Base-by-base conservation (phyloP, 73 alveolate species). In the Paramecium pentaurelia region DNA sequence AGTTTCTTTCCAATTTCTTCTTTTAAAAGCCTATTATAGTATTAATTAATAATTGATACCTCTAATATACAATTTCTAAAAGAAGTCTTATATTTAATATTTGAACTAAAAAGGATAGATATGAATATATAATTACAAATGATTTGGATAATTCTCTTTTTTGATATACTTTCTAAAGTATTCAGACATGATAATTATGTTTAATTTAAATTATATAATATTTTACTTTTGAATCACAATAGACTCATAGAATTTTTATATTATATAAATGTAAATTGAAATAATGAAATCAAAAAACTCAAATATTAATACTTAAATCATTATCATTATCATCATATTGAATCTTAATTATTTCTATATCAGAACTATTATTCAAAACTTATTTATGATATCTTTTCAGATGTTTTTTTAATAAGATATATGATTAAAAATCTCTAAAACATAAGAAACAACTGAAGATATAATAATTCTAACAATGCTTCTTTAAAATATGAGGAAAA, bases 21-120 rank as follows among this genome's bases (percentile, higher is more conserved):
- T 88, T 89, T 97, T 97, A 47, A 97, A 93, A n/a, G 99, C 96
- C 88, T 75, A 59, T 37, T n/a, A 16, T 38, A 38, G 25, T 40
- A 12, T 38, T 4, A 38, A 8, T 70, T 2, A 5, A 18, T 2
- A 59, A 6, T 28, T 22, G 25, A 75, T 10, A 77, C 80, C 90
- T 98, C 99, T 60, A 96, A 94, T 45, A 98, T 98, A 25, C 99
- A 97, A 95, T 98, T 98, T 77, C 97, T 95, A 86, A 98, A 97
- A 71, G 98, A 92, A 64, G 99, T 98, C 83, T 98, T 95, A 95
- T 97, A 98, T 94, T 97, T 96, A 58, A 98, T 97, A 80, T 97
- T 95, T 3, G 99, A 92, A 71, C 97, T 94, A 86, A 28, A 40
- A 22, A 22, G 59, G 34, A 60, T 71, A 11, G 5, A 86, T 58